Conservation (phyloP, 305 asterid genomes). For the Rubia tinctorum region DNA sequence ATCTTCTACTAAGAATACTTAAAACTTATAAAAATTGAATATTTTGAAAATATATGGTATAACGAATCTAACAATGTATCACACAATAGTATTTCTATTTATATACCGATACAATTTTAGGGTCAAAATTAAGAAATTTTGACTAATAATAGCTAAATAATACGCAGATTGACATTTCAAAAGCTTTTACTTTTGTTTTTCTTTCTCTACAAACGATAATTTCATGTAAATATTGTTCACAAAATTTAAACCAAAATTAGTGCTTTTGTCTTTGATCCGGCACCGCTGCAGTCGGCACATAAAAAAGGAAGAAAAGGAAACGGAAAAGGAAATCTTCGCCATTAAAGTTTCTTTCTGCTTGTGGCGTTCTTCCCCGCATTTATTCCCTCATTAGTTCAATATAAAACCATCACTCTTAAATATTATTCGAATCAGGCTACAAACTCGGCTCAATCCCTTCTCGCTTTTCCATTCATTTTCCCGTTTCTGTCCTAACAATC, state of each 20-base stretch:
- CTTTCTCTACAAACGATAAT: not conserved
- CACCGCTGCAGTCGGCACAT: not conserved
- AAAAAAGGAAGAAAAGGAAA: not conserved
- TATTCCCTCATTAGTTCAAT: not conserved
- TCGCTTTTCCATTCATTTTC: not conserved
- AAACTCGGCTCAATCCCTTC: not conserved
- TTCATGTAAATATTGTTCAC: too few species aligned
- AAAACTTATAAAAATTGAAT: too few species aligned
- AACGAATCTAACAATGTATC: too few species aligned
- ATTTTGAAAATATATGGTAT: too few species aligned
- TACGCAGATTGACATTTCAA: not conserved
- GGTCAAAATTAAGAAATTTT: too few species aligned
- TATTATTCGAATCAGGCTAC: not conserved
- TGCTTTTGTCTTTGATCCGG: not conserved
- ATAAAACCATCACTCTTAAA: not conserved
- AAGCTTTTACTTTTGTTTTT: not conserved
- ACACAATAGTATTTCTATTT: too few species aligned
- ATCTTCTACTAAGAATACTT: too few species aligned
- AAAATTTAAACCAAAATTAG: too few species aligned
- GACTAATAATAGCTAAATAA: too few species aligned
- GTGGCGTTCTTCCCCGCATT: conserved; percentile 8
- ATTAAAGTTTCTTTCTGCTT: not conserved
- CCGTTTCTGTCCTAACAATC: not conserved
- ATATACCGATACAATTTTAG: too few species aligned
- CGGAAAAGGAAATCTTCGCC: not conserved